Evolutionary conservation across 2,329 filamentous ascomycete genomes (phyloP).

Genomic region (Dothiorella sarmentorum): DNA sequence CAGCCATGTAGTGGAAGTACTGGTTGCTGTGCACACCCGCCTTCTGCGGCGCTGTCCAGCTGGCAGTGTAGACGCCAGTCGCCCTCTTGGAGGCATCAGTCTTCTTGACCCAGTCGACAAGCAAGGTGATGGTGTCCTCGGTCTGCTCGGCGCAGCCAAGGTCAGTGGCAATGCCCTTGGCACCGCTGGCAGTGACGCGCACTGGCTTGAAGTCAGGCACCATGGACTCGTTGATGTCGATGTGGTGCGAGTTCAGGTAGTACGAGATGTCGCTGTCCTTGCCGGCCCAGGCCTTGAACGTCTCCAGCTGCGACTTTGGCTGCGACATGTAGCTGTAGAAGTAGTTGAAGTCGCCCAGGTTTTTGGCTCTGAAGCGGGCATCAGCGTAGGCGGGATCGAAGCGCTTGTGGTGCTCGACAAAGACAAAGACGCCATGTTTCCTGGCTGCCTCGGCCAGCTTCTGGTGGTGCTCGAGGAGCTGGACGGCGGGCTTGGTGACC

Average conservation of each 20-base stretch:
- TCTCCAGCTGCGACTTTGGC: slow-evolving; percentile 86
- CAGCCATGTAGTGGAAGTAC: slow-evolving; percentile 92
- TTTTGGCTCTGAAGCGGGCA: slow-evolving; percentile 71
- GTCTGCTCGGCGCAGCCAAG: slow-evolving; percentile 77
- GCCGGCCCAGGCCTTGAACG: slow-evolving; percentile 92
- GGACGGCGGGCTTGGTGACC: slow-evolving; percentile 90
- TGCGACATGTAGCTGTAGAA: slow-evolving; percentile 97
- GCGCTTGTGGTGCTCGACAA: slow-evolving; percentile 94
- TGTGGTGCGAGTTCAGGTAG: slow-evolving; percentile 92
- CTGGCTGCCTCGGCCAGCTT: slow-evolving; percentile 68
- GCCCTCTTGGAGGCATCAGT: slow-evolving; percentile 66
- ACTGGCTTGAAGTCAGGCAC: slow-evolving; percentile 75
- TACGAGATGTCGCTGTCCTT: slow-evolving; percentile 91
- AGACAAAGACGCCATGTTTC: slow-evolving; percentile 80
- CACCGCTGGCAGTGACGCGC: slow-evolving; percentile 73
- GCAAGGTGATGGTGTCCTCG: slow-evolving; percentile 88
- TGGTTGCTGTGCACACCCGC: slow-evolving; percentile 96
- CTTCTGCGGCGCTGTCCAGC: slow-evolving; percentile 89
- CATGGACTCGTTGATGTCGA: slow-evolving; percentile 92
- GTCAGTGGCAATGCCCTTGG: slow-evolving; percentile 72
- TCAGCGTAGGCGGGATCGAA: slow-evolving; percentile 92
- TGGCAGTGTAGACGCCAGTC: slow-evolving; percentile 88
- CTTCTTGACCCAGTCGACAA: slow-evolving; percentile 83
- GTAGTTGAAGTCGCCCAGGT: slow-evolving; percentile 93
- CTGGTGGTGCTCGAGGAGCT: slow-evolving; percentile 76